Percentiles rank a stretch among this genome's conserved stretches.
phyloP scores from a whole-genome alignment of 306 rosid species.

The Prunus armeniaca region DNA sequence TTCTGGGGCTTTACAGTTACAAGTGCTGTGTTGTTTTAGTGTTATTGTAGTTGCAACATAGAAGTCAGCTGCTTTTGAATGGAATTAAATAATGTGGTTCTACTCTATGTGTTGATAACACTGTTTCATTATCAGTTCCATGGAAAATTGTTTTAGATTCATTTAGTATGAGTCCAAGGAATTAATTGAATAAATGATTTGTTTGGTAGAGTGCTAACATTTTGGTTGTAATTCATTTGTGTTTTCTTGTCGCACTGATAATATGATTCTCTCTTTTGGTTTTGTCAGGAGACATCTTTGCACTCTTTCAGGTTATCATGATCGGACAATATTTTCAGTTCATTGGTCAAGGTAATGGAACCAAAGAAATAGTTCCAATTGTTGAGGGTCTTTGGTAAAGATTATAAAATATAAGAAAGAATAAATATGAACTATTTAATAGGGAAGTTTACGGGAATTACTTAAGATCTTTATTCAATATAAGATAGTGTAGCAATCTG shows the following conservation, averaged over 20 bases:
- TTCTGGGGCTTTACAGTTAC: background rate
- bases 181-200: background rate
- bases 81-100: background rate
- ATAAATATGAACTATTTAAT: constrained; percentile 9
- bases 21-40: background rate
- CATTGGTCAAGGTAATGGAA: constrained; percentile 86
- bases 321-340: constrained; percentile 93
- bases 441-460: background rate
- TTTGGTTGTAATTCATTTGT: background rate
- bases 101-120: background rate
- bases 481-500: background rate
- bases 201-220: background rate
- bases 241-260: constrained; percentile 13
- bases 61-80: background rate
- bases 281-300: constrained; percentile 81
- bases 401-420: constrained; percentile 3
- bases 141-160: background rate
- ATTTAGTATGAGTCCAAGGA: background rate
- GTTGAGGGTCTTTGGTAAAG: background rate
- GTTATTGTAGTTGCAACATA: background rate
- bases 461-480: background rate
- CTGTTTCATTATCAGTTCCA: background rate
- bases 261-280: constrained; percentile 27
- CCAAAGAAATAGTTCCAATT: background rate
- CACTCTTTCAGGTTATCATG: constrained; percentile 91